Evolutionary conservation across 495 filamentous ascomycete species (phyloP), one percentile per base, ranked within the genome.

Genomic region (Talaromyces liani): DNA sequence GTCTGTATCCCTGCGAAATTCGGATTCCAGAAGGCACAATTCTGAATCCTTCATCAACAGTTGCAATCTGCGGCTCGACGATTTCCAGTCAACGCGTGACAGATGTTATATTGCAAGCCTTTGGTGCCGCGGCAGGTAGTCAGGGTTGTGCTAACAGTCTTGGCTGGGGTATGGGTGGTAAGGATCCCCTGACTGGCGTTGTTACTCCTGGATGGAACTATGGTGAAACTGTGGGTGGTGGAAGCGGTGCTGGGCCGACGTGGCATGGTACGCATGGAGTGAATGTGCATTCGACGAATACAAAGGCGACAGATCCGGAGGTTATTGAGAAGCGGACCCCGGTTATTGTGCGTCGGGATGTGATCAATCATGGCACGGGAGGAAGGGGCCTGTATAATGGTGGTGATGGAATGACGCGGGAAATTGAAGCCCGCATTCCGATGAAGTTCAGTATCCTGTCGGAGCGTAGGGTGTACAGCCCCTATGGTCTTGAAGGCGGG

Each of bases 221-320:
- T 80, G 97, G 97, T 77, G 93, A 97, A 77, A 97, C 93, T 1
- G 96, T 97, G 69, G 92, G 93, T 3, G 94, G 94, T 20, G 94
- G 94, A 9, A 90, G 86, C 66, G 94, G 94, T 59, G 94, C 94
- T 0, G 93, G 93, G 0, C 85, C 89, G 1, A 82, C 83, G 29
- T 98, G 94, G 94, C 83, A 91, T 61, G 94, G 94, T 47, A 92
- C 91, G 4, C 88, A 84, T 63, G 94, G 94, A 51, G 91, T 97
- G 47, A 94, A 98, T 71, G 88, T 87, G 24, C 94, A 98, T 74
- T 98, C 98, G 92, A 98, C 94, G 14, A 98, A 98, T 74, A 98
- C 94, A 6, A 86, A 93, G 1, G 97, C 97, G 70, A 98, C 94
- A 1, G 94, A 98, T 76, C 82, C 91, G 0, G 94, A 98, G 67